A percentile compares a stretch with the other conserved stretches of the same genome.
Conservation (phyloP, 129 eudicot species). For the Cynara cardunculus region DNA sequence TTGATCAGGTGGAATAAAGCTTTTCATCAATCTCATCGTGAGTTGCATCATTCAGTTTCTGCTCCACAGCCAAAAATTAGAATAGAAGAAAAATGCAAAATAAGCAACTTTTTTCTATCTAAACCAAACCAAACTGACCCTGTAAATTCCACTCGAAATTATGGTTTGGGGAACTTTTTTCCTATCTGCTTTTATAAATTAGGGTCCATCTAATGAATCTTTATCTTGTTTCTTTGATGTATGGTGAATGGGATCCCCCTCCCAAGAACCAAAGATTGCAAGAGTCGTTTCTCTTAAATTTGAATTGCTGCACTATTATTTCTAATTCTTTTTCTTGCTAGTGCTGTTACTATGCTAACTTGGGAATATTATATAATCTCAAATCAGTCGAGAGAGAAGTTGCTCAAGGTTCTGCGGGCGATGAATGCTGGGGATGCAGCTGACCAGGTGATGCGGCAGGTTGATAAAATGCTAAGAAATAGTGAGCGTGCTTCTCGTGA, state of each 20-base stretch:
- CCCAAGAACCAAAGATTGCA: not conserved
- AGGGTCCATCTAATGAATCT: not conserved
- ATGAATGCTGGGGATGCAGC: conserved; percentile 99
- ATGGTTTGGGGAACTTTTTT: not conserved
- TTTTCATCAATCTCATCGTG: not conserved
- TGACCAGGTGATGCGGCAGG: conserved; percentile 83
- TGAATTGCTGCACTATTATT: not conserved
- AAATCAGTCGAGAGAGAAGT: conserved; percentile 80
- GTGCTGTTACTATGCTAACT: conserved; percentile 11
- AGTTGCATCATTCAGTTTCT: not conserved
- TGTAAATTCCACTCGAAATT: not conserved
- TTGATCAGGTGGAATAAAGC: not conserved
- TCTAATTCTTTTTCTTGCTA: not conserved
- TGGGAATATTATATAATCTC: not conserved
- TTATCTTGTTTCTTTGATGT: not conserved
- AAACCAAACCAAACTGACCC: not conserved
- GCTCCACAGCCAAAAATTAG: too few relatives aligned
- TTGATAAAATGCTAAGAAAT: conserved; percentile 74
- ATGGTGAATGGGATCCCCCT: not conserved
- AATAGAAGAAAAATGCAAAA: not conserved
- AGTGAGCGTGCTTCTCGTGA: conserved; percentile 74
- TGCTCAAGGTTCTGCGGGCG: conserved; percentile 56
- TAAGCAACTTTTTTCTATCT: not conserved
- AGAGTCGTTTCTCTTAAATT: not conserved
- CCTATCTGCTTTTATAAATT: not conserved